Evolutionary conservation across 208 protist genomes (phyloP).

Genomic region (Acanthamoeba quina): DNA sequence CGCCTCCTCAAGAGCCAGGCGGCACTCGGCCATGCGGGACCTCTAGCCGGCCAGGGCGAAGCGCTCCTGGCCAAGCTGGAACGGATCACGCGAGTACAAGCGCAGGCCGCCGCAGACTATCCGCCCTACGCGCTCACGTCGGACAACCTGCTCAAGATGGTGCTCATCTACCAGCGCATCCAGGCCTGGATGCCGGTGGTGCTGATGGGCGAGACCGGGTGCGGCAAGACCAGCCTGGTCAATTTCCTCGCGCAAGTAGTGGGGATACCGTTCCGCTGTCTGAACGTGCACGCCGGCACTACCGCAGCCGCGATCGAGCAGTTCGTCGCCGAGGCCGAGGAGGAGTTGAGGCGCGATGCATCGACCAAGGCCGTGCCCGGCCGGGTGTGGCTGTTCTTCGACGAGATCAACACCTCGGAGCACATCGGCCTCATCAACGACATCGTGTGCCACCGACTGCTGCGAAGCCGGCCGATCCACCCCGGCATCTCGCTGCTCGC

Average conservation of each 20-base stretch:
- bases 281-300: neutral
- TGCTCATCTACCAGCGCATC: constrained; percentile 56
- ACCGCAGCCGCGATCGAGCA: neutral
- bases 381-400: constrained; percentile 19
- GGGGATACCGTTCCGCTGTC: neutral
- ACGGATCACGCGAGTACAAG: neutral
- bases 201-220: constrained; percentile 73
- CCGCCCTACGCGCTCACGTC: constrained; percentile 31
- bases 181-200: constrained; percentile 43
- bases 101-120: neutral
- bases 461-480: neutral
- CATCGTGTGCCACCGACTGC: constrained; percentile 6
- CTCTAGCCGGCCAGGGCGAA: neutral
- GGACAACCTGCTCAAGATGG: constrained; percentile 72
- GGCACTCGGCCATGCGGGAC: neutral
- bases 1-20: neutral
- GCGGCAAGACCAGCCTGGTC: constrained; percentile 62
- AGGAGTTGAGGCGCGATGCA: neutral
- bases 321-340: neutral
- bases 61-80: neutral
- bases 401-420: constrained; percentile 72
- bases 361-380: neutral
- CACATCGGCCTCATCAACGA: constrained; percentile 29
- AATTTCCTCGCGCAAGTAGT: constrained; percentile 19
- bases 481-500: neutral